phyloP scores from a whole-genome alignment of 805 yeast species.

The Wickerhamomyces tratensis region DNA sequence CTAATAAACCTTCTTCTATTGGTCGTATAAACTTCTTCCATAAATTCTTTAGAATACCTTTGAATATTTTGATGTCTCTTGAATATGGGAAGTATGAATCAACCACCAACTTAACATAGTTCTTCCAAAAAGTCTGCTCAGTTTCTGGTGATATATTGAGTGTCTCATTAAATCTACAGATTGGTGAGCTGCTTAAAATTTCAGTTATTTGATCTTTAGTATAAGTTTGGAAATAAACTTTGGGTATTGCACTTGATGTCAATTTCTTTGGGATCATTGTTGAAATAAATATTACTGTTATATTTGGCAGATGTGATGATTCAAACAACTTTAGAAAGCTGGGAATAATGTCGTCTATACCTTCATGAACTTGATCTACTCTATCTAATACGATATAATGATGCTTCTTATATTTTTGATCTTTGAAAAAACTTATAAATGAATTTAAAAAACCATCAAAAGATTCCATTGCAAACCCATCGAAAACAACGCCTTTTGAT shows the following conservation, averaged over 20 bases:
- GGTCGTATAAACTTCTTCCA: slow-evolving; percentile 16
- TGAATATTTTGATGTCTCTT: slow-evolving; percentile 8
- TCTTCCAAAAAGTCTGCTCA: slow-evolving; percentile 10
- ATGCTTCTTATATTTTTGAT: slow-evolving; percentile 3
- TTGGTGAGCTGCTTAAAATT: slow-evolving; percentile 1
- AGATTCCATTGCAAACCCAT: slow-evolving; percentile 6
- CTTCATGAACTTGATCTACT: slow-evolving; percentile 16
- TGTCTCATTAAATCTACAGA: slow-evolving; percentile 7
- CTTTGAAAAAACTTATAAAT: slow-evolving; percentile 6
- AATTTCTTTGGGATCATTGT: slow-evolving; percentile 8
- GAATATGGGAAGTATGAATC: slow-evolving; percentile 16
- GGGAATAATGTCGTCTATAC: slow-evolving; percentile 5
- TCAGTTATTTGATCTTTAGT: slow-evolving; percentile 5
- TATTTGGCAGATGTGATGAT: slow-evolving; percentile 5
- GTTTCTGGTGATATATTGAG: neutral
- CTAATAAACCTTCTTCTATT: slow-evolving; percentile 5
- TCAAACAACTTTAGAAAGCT: slow-evolving; percentile 14
- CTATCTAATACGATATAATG: slow-evolving; percentile 17
- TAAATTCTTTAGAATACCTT: slow-evolving; percentile 8
- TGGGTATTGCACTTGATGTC: slow-evolving; percentile 11
- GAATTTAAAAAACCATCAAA: slow-evolving; percentile 14
- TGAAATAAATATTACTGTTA: slow-evolving; percentile 13
- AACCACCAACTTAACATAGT: slow-evolving; percentile 14
- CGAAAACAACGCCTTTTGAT: slow-evolving; percentile 3
- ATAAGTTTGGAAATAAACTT: slow-evolving; percentile 11